Evolutionary conservation across 371 early-diverging fungal species (phyloP), one percentile per base, ranked within the genome.

Genomic region (Rhizopus stolonifer): DNA sequence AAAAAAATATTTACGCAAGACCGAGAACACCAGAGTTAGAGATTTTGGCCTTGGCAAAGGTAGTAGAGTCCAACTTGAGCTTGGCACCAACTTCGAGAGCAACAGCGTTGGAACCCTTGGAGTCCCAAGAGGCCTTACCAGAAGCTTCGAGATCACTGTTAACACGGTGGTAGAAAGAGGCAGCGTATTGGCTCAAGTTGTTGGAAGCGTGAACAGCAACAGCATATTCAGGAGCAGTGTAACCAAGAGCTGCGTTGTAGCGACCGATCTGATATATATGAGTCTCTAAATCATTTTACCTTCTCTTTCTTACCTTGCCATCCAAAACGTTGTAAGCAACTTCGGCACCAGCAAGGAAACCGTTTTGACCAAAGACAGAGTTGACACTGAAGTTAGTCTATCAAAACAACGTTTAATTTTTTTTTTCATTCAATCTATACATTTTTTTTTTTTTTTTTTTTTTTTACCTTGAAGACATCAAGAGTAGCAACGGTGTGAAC

Each of bases 11-110:
- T 69, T 69, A 69, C 64, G 74, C 91, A 52, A 96, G 85, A 60
- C 97, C 96, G 54, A 98, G 78, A 33, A 85, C 86, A 74, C 98
- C 99, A 54, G 82, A 67, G 80, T 94, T 95, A 83, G 94, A 86
- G 69, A 98, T 85, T 90, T 96, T 97, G 68, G 94, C 92, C 90
- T 96, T 98, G 63, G 95, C 82, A 61, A 89, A 93, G 50, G 96
- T 85, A 67, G 85, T 83, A 60, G 75, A 72, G 81, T 96, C 97
- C 56, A 98, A 80, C 66, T 79, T 72, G 74, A 92, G 88, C 84
- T 95, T 96, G 78, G 95, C 86, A 71, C 95, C 99, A 60, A 96
- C 88, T 79, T 98, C 99, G 47, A 95, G 83, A 57, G 85, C 81
- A 62, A 95, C 95, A 39, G 76, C 72, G 53, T 72, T 80, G 64